Evolutionary conservation across 1,139 yeast species (phyloP), one percentile per base, ranked within the genome.

Genomic region (Saccharomycopsis hybrid): DNA sequence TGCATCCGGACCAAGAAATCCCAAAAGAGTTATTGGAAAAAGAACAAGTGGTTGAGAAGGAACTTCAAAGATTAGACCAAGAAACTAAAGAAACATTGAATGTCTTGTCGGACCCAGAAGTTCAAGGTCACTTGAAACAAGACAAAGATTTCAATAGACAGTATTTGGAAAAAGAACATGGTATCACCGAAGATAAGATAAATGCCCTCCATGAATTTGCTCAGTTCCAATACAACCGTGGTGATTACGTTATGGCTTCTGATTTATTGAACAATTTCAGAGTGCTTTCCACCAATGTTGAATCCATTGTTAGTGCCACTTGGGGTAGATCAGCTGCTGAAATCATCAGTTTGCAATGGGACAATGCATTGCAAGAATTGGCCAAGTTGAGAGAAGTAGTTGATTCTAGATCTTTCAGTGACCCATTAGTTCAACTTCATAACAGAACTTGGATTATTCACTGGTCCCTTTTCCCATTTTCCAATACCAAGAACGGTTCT

Each of bases 371-470:
- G 39, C 78, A 74, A 55, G 82, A 77, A 60, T 64, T 78, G 50
- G 65, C 65, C 53, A 74, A 74, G 60, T 66, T 78, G 49, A 73
- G 81, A 57, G 84, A 78, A 55, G 68, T 76, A 50, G 71, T 78
- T 39, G 85, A 80, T 60, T 71, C 75, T 41, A 71, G 79, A 61
- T 69, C 77, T 5, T 68, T 70, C 58, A 69, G 73, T 29, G 76
- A 77, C 48, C 77, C 84, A 40, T 64, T 77, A 55, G 71, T 70
- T 48, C 85, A 78, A 65, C 70, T 80, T 49, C 79, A 78, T 61
- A 70, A 77, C 58, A 76, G 84, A 60, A 73, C 81, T 29, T 80
- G 85, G 84, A 67, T 80, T 53, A 74, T 79, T 59, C 85, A 80
- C 65, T 80, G 84, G 80, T 69, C 82, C 2, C 67, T 80, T 50